Conservation (phyloP, 768 basidiomycete species). For the Termitomyces bulborhizus region DNA sequence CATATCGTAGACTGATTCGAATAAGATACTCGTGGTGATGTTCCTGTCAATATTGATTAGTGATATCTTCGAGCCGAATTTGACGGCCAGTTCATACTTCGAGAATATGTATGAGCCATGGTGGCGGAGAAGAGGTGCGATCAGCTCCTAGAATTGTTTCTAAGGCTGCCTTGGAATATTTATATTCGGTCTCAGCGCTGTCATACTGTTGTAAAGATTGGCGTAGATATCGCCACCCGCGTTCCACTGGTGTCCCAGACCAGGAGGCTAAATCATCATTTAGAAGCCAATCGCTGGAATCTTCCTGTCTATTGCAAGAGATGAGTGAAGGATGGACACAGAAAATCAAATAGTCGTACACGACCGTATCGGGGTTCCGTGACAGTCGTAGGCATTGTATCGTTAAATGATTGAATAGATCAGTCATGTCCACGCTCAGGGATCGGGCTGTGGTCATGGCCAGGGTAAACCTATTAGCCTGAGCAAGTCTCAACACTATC, state of each 20-base stretch:
- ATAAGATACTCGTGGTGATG: constrained; percentile 84
- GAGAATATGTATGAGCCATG: constrained; percentile 76
- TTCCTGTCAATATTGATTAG: constrained; percentile 33
- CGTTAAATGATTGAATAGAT: constrained; percentile 74
- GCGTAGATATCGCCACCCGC: constrained; percentile 87
- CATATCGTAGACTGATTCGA: constrained; percentile 70
- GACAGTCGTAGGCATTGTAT: constrained; percentile 74
- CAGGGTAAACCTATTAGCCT: constrained; percentile 70
- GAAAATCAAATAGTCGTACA: constrained; percentile 36
- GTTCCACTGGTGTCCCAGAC: constrained; percentile 72
- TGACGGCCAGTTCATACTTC: constrained; percentile 39
- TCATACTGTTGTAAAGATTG: constrained; percentile 78
- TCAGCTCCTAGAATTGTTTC: constrained; percentile 73
- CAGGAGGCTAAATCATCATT: constrained; percentile 78
- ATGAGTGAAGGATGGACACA: constrained; percentile 6
- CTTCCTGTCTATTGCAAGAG: constrained; percentile 47
- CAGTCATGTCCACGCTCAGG: constrained; percentile 81
- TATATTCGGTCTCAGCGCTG: constrained; percentile 57
- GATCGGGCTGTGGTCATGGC: constrained; percentile 74
- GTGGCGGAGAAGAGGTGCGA: constrained; percentile 57
- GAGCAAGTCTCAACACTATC: constrained; percentile 73
- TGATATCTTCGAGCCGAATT: not conserved
- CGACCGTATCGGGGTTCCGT: constrained; percentile 48
- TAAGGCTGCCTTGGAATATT: constrained; percentile 70
- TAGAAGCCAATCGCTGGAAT: constrained; percentile 77